phyloP scores from a whole-genome alignment of 2,329 filamentous ascomycete species.

The Chrysosporium keratinophilum region DNA sequence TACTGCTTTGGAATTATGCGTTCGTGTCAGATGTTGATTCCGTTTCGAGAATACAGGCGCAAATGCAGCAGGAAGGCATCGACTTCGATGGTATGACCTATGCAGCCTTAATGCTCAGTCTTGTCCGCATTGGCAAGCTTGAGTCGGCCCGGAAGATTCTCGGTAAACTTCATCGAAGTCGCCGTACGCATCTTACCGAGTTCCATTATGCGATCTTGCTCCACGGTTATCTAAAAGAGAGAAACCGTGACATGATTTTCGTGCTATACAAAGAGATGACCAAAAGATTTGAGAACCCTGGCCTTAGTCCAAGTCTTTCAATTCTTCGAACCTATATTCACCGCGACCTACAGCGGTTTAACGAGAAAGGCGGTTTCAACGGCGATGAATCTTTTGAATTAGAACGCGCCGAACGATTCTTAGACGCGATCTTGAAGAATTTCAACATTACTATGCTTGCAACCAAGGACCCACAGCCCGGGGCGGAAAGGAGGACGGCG shows the following conservation, averaged over 20 bases:
- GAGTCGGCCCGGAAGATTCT: slow-evolving; percentile 47
- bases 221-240: slow-evolving; percentile 41
- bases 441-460: slow-evolving; percentile 35
- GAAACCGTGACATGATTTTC: slow-evolving; percentile 41
- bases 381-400: slow-evolving; percentile 19
- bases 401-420: slow-evolving; percentile 28
- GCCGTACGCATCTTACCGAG: slow-evolving; percentile 31
- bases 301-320: slow-evolving; percentile 28
- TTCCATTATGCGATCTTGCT: slow-evolving; percentile 41
- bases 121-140: slow-evolving; percentile 45
- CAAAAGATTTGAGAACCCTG: slow-evolving; percentile 27
- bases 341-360: slow-evolving; percentile 25
- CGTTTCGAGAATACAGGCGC: slow-evolving; percentile 44
- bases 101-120: slow-evolving; percentile 49
- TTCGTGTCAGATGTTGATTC: slow-evolving; percentile 48
- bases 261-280: slow-evolving; percentile 39
- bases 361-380: slow-evolving; percentile 15
- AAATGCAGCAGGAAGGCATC: slow-evolving; percentile 46
- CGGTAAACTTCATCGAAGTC: slow-evolving; percentile 30
- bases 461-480: slow-evolving; percentile 33
- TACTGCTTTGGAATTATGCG: slow-evolving; percentile 60
- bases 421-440: slow-evolving; percentile 31
- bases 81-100: slow-evolving; percentile 49
- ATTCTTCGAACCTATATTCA: slow-evolving; percentile 28
- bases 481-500: slow-evolving; percentile 25